phyloP scores from a whole-genome alignment of 2,329 filamentous ascomycete genomes.

The Botrytis fragariae region DNA sequence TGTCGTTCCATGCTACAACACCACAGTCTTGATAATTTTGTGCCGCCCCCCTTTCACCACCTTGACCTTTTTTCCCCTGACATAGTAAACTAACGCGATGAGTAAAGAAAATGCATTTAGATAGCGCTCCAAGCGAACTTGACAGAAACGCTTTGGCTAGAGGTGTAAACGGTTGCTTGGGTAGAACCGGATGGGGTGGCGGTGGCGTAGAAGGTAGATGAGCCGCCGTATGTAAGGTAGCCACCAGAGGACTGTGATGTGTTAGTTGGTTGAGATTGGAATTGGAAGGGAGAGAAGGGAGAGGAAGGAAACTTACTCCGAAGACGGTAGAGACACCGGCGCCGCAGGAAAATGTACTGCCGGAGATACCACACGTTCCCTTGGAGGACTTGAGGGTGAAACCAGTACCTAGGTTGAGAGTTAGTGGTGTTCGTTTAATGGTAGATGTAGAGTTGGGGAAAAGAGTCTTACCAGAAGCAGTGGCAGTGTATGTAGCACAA shows the following conservation, averaged over 20 bases:
- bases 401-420: slow-evolving; percentile 28
- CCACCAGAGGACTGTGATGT: slow-evolving; percentile 21
- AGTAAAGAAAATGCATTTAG: not conserved
- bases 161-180: slow-evolving; percentile 37
- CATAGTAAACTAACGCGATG: not conserved
- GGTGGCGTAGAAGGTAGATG: slow-evolving; percentile 38
- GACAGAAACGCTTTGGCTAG: slow-evolving; percentile 33
- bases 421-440: not conserved
- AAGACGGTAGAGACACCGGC: slow-evolving; percentile 44
- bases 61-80: not conserved
- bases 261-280: not conserved
- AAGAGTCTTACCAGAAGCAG: slow-evolving; percentile 47
- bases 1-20: not conserved
- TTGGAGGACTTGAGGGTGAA: slow-evolving; percentile 56
- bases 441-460: not conserved
- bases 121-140: slow-evolving; percentile 36
- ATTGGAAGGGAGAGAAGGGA: not conserved
- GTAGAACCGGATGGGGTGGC: slow-evolving; percentile 36
- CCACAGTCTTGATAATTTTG: not conserved
- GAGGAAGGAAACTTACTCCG: slow-evolving; percentile 33
- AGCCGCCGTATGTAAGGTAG: slow-evolving; percentile 33
- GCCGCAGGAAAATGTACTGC: slow-evolving; percentile 55
- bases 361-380: slow-evolving; percentile 55
- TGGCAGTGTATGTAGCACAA: slow-evolving; percentile 63
- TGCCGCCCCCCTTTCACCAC: not conserved